Conservation (phyloP, 2,329 filamentous ascomycete species). For the Magnaporthiopsis poae region DNA sequence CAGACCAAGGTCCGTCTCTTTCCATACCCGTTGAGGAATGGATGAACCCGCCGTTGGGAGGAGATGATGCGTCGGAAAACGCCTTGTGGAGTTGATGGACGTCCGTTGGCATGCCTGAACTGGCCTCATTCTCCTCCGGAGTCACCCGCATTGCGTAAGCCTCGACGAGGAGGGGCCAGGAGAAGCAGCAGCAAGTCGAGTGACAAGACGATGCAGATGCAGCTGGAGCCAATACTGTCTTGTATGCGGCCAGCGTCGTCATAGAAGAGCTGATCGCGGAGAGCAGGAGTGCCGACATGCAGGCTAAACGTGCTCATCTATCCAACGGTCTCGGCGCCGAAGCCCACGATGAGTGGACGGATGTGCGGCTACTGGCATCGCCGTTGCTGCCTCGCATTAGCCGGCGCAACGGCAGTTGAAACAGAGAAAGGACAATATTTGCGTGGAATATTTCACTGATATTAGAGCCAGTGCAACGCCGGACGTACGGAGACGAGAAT, state of each 20-base stretch:
- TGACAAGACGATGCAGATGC: background rate
- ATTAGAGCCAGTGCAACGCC: background rate
- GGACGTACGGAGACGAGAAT: background rate
- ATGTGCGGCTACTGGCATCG: background rate
- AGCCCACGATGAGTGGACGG: background rate
- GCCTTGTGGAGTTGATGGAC: background rate
- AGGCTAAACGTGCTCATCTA: background rate
- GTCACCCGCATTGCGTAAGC: background rate
- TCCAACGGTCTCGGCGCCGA: background rate
- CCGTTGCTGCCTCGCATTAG: background rate
- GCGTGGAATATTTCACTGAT: background rate
- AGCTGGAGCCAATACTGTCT: background rate
- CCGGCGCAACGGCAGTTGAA: background rate
- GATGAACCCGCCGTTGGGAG: background rate
- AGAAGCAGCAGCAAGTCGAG: background rate
- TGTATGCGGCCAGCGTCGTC: background rate
- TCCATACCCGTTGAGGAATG: background rate
- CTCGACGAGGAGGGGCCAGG: background rate
- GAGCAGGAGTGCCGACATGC: background rate
- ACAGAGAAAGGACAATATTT: background rate
- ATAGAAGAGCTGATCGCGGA: background rate
- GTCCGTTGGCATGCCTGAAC: background rate
- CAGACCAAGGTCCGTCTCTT: background rate
- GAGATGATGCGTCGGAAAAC: background rate
- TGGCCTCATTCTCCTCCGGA: background rate